Conservation (phyloP, 2,329 filamentous ascomycete genomes). For the Ceratocystiopsis brevicomis region DNA sequence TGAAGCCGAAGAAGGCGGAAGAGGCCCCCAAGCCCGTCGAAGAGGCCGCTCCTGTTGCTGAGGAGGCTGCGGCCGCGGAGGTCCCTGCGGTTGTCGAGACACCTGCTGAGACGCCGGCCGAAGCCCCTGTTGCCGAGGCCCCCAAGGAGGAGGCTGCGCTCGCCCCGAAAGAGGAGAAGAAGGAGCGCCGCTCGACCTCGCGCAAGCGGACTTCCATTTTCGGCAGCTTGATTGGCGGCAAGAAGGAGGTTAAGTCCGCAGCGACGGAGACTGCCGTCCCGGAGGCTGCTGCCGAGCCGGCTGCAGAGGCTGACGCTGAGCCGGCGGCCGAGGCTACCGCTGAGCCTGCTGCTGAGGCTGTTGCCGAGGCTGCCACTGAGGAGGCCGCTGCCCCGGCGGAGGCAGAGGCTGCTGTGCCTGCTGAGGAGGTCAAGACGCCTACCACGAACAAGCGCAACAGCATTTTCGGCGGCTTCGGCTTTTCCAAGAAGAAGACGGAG, state of each 20-base stretch:
- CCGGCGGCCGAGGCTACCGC: slow-evolving; percentile 17
- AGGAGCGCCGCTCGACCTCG: slow-evolving; percentile 43
- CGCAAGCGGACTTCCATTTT: slow-evolving; percentile 50
- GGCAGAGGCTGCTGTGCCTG: slow-evolving; percentile 17
- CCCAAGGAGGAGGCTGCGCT: slow-evolving; percentile 7
- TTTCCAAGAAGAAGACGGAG: slow-evolving; percentile 40
- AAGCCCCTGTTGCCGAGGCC: slow-evolving; percentile 13
- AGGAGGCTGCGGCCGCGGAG: slow-evolving; percentile 3
- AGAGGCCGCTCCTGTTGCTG: slow-evolving; percentile 14
- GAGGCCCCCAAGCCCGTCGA: slow-evolving; percentile 27
- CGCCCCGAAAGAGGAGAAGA: slow-evolving; percentile 27
- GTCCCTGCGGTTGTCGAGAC: slow-evolving; percentile 1
- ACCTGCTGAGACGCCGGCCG: not conserved
- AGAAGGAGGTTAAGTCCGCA: slow-evolving; percentile 23
- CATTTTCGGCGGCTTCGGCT: slow-evolving; percentile 35
- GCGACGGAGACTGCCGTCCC: slow-evolving; percentile 12
- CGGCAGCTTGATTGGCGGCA: slow-evolving; percentile 35
- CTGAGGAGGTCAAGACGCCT: slow-evolving; percentile 11
- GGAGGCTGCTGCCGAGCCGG: slow-evolving; percentile 16
- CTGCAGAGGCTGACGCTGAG: slow-evolving; percentile 15
- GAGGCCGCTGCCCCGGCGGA: slow-evolving; percentile 6
- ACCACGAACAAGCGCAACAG: slow-evolving; percentile 26
- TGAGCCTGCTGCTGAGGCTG: slow-evolving; percentile 16
- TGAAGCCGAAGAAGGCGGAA: slow-evolving; percentile 27
- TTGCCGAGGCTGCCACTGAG: slow-evolving; percentile 12